A percentile compares a stretch with the other conserved stretches of the same genome.
Evolutionary conservation across 2,329 filamentous ascomycete genomes (phyloP).

Genomic region (Fusarium piperis): DNA sequence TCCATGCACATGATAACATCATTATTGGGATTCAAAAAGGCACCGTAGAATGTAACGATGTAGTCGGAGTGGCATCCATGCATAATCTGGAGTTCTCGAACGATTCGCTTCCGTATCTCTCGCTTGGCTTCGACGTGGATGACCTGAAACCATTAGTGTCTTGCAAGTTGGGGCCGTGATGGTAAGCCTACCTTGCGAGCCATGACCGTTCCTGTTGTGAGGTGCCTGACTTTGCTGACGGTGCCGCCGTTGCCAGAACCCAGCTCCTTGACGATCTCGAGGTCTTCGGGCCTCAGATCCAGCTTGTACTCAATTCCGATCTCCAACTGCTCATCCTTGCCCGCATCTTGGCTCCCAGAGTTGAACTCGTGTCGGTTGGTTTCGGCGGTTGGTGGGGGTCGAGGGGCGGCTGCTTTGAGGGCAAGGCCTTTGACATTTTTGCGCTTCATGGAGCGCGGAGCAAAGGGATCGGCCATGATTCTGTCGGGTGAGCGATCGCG

Average conservation of each 20-base stretch:
- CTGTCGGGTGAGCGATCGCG: neutral
- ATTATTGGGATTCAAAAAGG: constrained; percentile 94
- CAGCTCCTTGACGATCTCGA: constrained; percentile 92
- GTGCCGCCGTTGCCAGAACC: constrained; percentile 97
- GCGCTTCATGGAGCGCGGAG: constrained; percentile 89
- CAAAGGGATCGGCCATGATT: constrained; percentile 70
- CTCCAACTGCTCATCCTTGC: constrained; percentile 75
- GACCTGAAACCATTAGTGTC: constrained; percentile 65
- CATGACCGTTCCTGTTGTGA: constrained; percentile 95
- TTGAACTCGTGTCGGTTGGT: constrained; percentile 71
- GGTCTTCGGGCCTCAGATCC: constrained; percentile 88
- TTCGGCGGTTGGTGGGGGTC: constrained; percentile 76
- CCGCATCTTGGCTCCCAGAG: constrained; percentile 66
- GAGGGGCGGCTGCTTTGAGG: constrained; percentile 80
- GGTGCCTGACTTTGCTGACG: constrained; percentile 96
- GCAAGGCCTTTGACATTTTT: constrained; percentile 98
- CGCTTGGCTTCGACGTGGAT: constrained; percentile 99
- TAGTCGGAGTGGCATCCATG: constrained; percentile 96
- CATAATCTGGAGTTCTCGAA: constrained; percentile 97
- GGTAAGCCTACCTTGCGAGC: constrained; percentile 81
- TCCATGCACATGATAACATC: constrained; percentile 99
- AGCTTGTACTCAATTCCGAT: constrained; percentile 98
- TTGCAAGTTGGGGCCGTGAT: neutral
- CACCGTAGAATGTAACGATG: constrained; percentile 97
- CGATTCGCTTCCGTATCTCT: constrained; percentile 95